Percentiles rank a stretch among this genome's conserved stretches.
phyloP scores from a whole-genome alignment of 2,329 filamentous ascomycete genomes.

The Fusarium sp. region DNA sequence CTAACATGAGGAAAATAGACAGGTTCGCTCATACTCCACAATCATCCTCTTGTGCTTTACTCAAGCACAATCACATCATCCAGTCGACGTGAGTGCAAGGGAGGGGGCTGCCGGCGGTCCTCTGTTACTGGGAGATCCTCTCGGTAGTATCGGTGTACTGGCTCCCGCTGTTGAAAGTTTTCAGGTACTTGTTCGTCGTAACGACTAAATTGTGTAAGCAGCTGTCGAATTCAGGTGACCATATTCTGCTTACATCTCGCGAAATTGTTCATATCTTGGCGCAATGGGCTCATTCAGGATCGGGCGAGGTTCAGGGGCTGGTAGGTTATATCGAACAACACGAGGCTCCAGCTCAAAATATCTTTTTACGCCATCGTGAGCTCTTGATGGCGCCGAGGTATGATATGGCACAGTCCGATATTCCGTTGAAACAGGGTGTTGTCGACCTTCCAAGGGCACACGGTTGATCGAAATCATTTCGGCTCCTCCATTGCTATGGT shows the following conservation, averaged over 20 bases:
- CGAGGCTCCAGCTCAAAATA: conserved; percentile 20
- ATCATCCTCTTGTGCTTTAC: conserved; percentile 31
- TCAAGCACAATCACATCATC: conserved; percentile 53
- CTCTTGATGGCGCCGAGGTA: conserved; percentile 8
- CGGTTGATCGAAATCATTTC: conserved; percentile 41
- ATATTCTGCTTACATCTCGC: conserved; percentile 45
- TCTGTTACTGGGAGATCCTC: conserved; percentile 25
- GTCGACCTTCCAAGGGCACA: conserved; percentile 20
- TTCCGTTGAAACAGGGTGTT: conserved; percentile 23
- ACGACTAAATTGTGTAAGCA: conserved; percentile 40
- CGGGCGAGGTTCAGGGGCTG: conserved; percentile 29
- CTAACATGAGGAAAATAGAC: conserved; percentile 3
- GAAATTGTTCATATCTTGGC: conserved; percentile 36
- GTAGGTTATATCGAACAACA: conserved; percentile 19
- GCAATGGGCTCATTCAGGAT: conserved; percentile 23
- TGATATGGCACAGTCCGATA: conserved; percentile 22
- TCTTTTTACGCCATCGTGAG: conserved; percentile 13
- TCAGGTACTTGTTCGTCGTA: conserved; percentile 21
- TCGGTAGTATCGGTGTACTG: conserved; percentile 35
- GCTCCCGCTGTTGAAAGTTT: conserved; percentile 26
- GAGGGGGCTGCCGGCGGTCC: conserved; percentile 34
- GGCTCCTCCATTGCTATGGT: conserved; percentile 34
- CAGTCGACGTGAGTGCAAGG: conserved; percentile 40
- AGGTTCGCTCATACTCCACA: neutral
- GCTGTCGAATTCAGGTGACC: neutral